These are phyloP conservation scores for Calonectria fujianensis DNA, from an alignment of 2,329 filamentous ascomycete genomes.

Conservation along the genomic window DNA sequence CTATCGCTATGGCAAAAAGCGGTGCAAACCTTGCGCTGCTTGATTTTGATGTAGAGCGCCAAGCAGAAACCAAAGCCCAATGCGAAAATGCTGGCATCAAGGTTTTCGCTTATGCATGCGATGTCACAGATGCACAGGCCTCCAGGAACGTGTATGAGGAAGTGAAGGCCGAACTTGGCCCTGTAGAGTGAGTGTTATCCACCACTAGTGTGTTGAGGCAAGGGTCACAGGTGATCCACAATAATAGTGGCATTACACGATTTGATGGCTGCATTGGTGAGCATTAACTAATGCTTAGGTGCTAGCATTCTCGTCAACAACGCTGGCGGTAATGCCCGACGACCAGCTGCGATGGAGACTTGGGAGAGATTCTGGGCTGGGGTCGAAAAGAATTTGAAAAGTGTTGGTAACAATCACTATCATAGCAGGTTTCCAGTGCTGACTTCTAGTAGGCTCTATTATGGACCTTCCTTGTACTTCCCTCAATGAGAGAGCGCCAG, in stretches of 20 bases:
- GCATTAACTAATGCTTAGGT: neutral
- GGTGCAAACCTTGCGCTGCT: neutral
- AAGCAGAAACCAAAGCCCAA: neutral
- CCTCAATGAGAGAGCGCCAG: neutral
- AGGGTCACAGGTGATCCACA: too few species aligned
- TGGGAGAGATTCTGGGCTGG: conserved; percentile 4
- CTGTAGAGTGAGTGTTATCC: neutral
- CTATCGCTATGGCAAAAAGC: neutral
- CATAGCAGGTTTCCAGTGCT: neutral
- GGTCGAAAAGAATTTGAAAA: neutral
- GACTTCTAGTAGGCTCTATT: neutral
- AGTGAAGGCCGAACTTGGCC: neutral
- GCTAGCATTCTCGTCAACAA: neutral
- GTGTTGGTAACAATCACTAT: neutral
- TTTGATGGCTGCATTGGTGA: neutral
- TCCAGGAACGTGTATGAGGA: neutral
- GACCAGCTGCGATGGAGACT: neutral
- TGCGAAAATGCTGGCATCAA: neutral
- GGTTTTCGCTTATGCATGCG: neutral
- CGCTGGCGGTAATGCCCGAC: neutral
- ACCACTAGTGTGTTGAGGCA: too few species aligned
- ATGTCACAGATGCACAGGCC: neutral
- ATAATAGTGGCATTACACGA: neutral
- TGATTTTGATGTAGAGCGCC: neutral
- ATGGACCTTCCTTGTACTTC: neutral